These are phyloP conservation scores for Ilyonectria destructans DNA, from an alignment of 2,329 filamentous ascomycete genomes.

Conservation along the genomic window DNA sequence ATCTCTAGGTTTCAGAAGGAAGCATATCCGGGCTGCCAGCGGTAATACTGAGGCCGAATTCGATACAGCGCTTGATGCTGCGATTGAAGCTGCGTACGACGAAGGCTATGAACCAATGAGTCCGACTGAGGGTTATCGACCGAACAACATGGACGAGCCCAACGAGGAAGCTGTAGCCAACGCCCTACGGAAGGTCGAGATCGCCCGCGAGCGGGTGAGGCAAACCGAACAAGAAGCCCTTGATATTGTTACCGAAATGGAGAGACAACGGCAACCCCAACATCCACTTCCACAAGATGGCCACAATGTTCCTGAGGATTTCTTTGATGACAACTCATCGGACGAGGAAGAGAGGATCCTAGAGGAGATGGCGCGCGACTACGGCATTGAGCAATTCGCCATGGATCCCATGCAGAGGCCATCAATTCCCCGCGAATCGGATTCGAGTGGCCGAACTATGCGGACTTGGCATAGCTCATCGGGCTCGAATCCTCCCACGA, in stretches of 20 bases:
- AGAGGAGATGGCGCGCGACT: conserved; percentile 90
- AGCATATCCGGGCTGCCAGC: conserved; percentile 78
- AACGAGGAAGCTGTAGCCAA: conserved; percentile 67
- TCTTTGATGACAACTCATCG: conserved; percentile 76
- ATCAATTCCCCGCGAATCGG: conserved; percentile 82
- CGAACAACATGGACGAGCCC: conserved; percentile 56
- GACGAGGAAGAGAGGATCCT: conserved; percentile 84
- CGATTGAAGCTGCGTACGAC: conserved; percentile 96
- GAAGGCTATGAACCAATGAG: conserved; percentile 87
- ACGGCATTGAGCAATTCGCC: conserved; percentile 86
- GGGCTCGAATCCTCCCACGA: conserved; percentile 75
- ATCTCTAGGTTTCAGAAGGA: conserved; percentile 77
- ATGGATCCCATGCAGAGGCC: conserved; percentile 70
- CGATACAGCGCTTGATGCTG: conserved; percentile 93
- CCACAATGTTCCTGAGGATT: conserved; percentile 63
- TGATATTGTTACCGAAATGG: conserved; percentile 53
- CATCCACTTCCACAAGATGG: conserved; percentile 49
- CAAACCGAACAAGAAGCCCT: conserved; percentile 80
- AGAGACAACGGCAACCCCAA: conserved; percentile 62
- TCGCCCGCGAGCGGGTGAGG: conserved; percentile 82
- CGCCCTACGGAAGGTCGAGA: conserved; percentile 77
- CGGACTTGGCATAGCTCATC: conserved; percentile 87
- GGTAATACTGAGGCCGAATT: conserved; percentile 90
- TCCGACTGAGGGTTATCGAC: conserved; percentile 60
- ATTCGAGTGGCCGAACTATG: conserved; percentile 84